These are phyloP conservation scores for Psilocybe sp. DNA, from an alignment of 768 basidiomycete genomes.

Conservation along the genomic window DNA sequence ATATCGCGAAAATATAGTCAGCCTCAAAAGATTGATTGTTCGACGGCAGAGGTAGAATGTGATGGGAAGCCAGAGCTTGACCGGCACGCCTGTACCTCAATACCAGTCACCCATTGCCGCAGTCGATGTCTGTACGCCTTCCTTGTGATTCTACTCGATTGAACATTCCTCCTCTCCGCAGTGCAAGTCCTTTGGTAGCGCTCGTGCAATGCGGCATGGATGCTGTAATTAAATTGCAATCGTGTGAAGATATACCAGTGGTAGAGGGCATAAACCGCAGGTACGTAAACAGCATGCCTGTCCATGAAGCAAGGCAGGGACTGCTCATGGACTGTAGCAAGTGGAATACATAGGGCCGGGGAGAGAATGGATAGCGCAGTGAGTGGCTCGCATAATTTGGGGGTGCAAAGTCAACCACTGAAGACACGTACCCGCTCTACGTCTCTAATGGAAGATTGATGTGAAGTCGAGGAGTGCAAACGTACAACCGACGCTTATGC, in stretches of 20 bases:
- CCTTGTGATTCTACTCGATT: slow-evolving; percentile 13
- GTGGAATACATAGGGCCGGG: slow-evolving; percentile 10
- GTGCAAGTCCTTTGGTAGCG: slow-evolving; percentile 16
- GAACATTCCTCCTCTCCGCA: slow-evolving; percentile 14
- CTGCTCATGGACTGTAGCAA: slow-evolving; percentile 16
- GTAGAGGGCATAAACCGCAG: slow-evolving; percentile 9
- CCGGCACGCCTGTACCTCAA: neutral
- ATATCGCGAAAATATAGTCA: slow-evolving; percentile 11
- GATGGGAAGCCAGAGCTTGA: neutral
- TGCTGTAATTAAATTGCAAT: neutral
- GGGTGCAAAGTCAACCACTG: neutral
- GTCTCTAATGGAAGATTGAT: slow-evolving; percentile 12
- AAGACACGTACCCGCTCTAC: slow-evolving; percentile 13
- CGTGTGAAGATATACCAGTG: slow-evolving; percentile 8
- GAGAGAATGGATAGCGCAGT: neutral
- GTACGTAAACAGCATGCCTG: slow-evolving; percentile 19
- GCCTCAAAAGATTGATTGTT: neutral
- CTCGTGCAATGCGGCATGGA: slow-evolving; percentile 7
- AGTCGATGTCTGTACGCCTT: slow-evolving; percentile 11
- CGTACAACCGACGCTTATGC: slow-evolving; percentile 11
- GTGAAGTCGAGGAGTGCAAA: slow-evolving; percentile 14
- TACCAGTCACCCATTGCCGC: slow-evolving; percentile 11
- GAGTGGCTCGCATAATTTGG: neutral
- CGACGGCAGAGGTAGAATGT: neutral
- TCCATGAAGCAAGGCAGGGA: slow-evolving; percentile 16